Base-by-base conservation (phyloP, 2,329 filamentous ascomycete species). In the Dactylellina leptospora region DNA sequence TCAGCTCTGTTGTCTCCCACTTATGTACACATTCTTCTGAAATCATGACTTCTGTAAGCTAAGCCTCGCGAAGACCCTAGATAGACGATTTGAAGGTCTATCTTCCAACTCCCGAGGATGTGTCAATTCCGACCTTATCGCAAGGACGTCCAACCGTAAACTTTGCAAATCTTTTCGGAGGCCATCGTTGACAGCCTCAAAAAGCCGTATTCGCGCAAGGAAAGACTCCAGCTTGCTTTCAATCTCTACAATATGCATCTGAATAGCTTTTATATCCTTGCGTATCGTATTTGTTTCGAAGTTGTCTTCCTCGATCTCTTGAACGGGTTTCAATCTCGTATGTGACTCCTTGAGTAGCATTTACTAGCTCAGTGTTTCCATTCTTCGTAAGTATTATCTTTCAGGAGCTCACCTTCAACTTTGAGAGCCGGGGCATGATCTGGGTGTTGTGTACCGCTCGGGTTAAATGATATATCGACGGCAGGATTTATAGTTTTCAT, bases 81-180 rank as follows among this genome's bases (percentile, higher is more conserved):
- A 42, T 9, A 42, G 6, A 4, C 38, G 38, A 8, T 16, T 42
- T 4, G 38, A n/a, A 42, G 38, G 16, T 42, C 8, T 4, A 4
- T 42, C 22, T 20, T 20, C 22, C 4, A n/a, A 4, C 8, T 9
- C 3, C 25, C 33, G 36, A 28, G 11, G 36, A 3, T 18, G 30
- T 13, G 4, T 8, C 20, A 27, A 28, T 13, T 50, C 20, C 25
- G 38, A 50, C 6, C 44, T 36, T 20, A 60, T 9, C 11, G 44
- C 56, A 5, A 60, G 25, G 13, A 60, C 42, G 18, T 60, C 56
- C 5, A 60, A 4, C 10, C 56, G 42, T 20, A 60, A 40, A 20
- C 44, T 60, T 5, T 50, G 28, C 1, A 60, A 2, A 16, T 60
- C 44, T 1, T 28, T 10, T 23, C 42, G 45, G 8, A 48, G 13